Conservation (phyloP, 1,284 basidiomycete genomes). For the Uromyces viciae-fabae region DNA sequence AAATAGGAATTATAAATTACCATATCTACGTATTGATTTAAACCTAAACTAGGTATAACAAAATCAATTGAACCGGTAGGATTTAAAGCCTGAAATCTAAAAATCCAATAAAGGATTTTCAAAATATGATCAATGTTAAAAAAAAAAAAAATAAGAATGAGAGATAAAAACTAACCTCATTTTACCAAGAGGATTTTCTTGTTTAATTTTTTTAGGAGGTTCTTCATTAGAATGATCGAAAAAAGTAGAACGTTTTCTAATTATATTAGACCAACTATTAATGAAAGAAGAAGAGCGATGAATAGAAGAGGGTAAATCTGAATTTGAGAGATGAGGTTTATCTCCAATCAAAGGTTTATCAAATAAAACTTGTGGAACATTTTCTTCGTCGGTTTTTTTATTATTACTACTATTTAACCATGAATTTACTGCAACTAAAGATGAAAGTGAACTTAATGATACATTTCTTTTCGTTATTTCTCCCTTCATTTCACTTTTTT, state of each 20-base stretch:
- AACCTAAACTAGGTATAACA: conserved; percentile 39
- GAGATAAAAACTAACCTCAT: not conserved
- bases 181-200: conserved; percentile 6
- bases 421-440: not conserved
- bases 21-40: conserved; percentile 45
- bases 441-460: conserved; percentile 31
- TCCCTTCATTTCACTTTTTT: not conserved
- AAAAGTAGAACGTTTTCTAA: conserved; percentile 1
- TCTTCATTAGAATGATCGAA: not conserved
- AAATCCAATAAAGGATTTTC: not conserved
- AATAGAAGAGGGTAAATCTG: not conserved
- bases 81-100: conserved; percentile 40
- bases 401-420: conserved; percentile 9
- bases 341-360: no score
- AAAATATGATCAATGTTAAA: not conserved
- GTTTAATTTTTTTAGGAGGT: conserved; percentile 18
- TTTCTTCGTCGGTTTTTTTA: no score
- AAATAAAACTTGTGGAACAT: no score
- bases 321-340: not conserved
- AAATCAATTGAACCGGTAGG: conserved; percentile 42
- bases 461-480: not conserved
- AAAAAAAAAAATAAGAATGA: not conserved
- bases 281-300: not conserved
- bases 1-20: conserved; percentile 11
- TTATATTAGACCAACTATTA: not conserved